Evolutionary conservation across 805 yeast genomes (phyloP), one percentile per base, ranked within the genome.

Genomic region (Blastobotrys attinorum): DNA sequence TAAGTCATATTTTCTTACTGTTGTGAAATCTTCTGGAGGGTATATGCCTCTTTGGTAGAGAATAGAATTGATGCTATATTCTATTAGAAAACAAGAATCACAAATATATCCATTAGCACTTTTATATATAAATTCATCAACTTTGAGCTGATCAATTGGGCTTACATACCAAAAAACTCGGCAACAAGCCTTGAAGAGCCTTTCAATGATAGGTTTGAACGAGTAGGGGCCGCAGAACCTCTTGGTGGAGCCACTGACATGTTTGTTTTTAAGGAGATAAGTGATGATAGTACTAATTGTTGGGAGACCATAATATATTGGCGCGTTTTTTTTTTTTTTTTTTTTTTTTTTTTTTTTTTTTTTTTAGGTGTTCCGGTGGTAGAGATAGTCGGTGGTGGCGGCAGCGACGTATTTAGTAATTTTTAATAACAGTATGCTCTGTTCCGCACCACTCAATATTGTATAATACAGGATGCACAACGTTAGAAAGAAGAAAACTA

Each of bases 1-100:
- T 44, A 89, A 62, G 17, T 85, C 96, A 62, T 86, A 90, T 58
- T 86, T 87, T 53, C 76, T 73, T 2, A 85, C 87, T 1, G 80
- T 70, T 41, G 73, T 73, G 62, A 90, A 89, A 58, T 87, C 95
- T 49, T 84, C 94, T 3, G 84, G 72, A 0, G 96, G 95, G 55
- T 89, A 89, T 16, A 89, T 79, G 0, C 95, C 95, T 42, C 97
- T 67, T 60, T 90, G 97, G 60, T 82, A 89, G 3, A 90, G 71
- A 21, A 89, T 84, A 39, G 81, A 77, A 57, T 86, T 82, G 42
- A 89, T 79, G 43, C 90, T 76, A 59, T 78, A 85, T 54, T 85
- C 83, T 63, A 11, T 42, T 39, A 13, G 1, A 31, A n/a, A 15
- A 8, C n/a, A n/a, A n/a, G n/a, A n/a, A n/a, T n/a, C n/a, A n/a